Percentiles rank a stretch among this genome's conserved stretches.
Conservation (phyloP, 2,329 filamentous ascomycete species). For the Colletotrichum sp. region DNA sequence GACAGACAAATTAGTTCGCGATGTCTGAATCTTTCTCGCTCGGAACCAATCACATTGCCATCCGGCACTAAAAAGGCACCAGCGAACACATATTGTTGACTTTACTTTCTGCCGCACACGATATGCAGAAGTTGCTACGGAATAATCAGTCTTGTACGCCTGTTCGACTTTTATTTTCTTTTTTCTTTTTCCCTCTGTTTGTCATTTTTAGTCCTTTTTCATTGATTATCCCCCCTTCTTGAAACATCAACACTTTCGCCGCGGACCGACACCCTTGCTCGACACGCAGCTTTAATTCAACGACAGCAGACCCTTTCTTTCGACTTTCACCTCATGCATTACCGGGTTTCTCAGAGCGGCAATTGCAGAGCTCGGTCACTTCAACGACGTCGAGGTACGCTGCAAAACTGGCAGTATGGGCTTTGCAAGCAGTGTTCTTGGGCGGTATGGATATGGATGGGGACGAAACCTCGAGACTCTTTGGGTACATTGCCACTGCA, state of each 20-base stretch:
- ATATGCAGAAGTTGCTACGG: constrained; percentile 14
- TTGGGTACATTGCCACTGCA: background rate
- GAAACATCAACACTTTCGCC: background rate
- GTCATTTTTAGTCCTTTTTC: background rate
- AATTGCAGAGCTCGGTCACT: background rate
- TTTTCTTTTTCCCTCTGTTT: constrained; percentile 6
- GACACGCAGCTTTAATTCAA: background rate
- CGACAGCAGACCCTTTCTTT: background rate
- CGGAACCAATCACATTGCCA: background rate
- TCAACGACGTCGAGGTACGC: background rate
- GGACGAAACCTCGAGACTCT: background rate
- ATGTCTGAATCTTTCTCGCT: background rate
- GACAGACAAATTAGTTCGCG: background rate
- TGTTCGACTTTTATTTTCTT: constrained; percentile 17
- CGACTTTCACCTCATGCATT: background rate
- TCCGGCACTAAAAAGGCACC: background rate
- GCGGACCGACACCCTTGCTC: background rate
- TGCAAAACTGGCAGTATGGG: background rate
- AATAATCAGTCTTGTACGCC: constrained; percentile 5
- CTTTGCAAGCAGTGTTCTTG: background rate
- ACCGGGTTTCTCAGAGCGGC: background rate
- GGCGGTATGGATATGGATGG: background rate
- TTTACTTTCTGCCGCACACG: constrained; percentile 4
- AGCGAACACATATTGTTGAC: constrained; percentile 10
- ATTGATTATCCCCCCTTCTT: background rate